Conservation (phyloP, 345 rosid species). For the Populus euphratica region DNA sequence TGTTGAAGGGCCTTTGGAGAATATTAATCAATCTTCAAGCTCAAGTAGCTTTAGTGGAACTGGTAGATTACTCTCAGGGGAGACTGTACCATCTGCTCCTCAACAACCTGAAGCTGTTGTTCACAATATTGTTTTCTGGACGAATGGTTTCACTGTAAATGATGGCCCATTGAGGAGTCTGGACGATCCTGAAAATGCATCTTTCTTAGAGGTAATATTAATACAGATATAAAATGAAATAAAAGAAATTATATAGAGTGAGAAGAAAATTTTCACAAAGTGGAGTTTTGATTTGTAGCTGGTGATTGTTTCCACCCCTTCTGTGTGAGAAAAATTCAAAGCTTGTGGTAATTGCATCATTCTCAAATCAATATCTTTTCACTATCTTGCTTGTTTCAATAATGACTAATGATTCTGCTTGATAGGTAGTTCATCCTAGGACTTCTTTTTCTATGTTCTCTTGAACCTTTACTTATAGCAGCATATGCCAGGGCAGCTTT, state of each 20-base stretch:
- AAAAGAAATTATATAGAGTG: not conserved
- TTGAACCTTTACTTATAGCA: not conserved
- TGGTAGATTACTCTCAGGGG: slow-evolving; percentile 81
- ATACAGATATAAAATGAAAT: not conserved
- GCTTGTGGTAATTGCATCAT: not conserved
- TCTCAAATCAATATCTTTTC: not conserved
- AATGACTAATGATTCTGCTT: not conserved
- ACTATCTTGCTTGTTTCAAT: not conserved
- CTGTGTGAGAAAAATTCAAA: not conserved
- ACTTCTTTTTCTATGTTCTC: not conserved
- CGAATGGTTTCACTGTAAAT: slow-evolving; percentile 82
- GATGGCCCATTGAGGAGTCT: slow-evolving; percentile 86
- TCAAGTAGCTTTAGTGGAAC: slow-evolving; percentile 82
- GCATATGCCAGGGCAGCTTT: not conserved
- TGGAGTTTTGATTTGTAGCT: not conserved
- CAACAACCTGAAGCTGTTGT: slow-evolving; percentile 69
- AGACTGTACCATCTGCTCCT: slow-evolving; percentile 65
- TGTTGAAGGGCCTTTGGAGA: slow-evolving; percentile 74
- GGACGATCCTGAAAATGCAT: slow-evolving; percentile 89
- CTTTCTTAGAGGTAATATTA: slow-evolving; percentile 74
- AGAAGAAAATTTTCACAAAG: not conserved
- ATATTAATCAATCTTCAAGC: slow-evolving; percentile 60
- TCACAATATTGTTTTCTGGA: slow-evolving; percentile 86
- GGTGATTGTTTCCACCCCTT: not conserved
- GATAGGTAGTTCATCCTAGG: not conserved